Evolutionary conservation across 139 green algal genomes (phyloP).

Genomic region (Coelastrella sp.): DNA sequence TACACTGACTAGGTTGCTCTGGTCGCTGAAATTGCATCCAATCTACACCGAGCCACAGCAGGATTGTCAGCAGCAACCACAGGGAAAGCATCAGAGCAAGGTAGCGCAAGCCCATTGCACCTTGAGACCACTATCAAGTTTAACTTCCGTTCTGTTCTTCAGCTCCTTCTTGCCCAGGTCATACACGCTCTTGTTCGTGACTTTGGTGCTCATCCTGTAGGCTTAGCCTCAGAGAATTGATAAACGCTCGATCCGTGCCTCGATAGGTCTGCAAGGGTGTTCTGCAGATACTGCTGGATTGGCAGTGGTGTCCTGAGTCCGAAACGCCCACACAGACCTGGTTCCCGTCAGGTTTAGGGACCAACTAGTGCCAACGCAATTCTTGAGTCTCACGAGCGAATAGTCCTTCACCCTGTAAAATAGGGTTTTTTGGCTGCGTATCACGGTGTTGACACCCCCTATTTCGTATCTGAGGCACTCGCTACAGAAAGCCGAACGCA

Average conservation of each 20-base stretch:
- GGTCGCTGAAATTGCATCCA: slow-evolving; percentile 44
- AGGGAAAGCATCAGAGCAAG: background rate
- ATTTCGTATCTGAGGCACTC: background rate
- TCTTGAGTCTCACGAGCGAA: background rate
- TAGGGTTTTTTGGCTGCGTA: too few relatives aligned
- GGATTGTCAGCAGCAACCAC: background rate
- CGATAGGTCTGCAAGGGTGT: background rate
- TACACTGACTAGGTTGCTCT: slow-evolving; percentile 27
- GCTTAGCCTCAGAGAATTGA: background rate
- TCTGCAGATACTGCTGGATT: background rate
- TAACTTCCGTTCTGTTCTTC: slow-evolving; percentile 44
- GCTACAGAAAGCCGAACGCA: too few relatives aligned
- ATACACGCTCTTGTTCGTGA: slow-evolving; percentile 48
- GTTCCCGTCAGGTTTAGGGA: background rate
- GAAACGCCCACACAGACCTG: slow-evolving; percentile 7
- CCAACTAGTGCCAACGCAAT: background rate
- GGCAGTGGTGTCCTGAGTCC: background rate
- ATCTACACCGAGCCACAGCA: slow-evolving; percentile 8
- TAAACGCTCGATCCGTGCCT: too few relatives aligned
- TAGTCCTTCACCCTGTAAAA: too few relatives aligned
- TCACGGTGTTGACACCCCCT: too few relatives aligned
- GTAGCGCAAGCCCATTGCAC: background rate
- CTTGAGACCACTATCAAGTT: slow-evolving; percentile 43
- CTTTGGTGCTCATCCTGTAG: slow-evolving; percentile 24
- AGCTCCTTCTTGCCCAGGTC: slow-evolving; percentile 45